Conservation (phyloP, 2,329 filamentous ascomycete species). For the Ciborinia camelliae region DNA sequence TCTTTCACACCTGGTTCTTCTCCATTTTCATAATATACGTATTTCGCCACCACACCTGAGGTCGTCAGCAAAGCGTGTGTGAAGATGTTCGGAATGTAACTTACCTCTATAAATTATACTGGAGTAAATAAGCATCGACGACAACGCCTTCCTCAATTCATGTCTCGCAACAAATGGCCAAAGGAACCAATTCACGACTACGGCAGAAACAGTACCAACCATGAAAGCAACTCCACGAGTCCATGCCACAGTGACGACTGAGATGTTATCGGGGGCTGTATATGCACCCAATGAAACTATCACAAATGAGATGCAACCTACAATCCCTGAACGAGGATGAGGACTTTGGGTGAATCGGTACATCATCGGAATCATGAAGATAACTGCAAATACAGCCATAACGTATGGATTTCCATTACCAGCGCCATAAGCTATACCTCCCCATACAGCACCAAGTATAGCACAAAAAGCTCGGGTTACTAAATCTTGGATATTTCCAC, state of each 20-base stretch:
- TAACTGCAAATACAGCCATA: slow-evolving; percentile 51
- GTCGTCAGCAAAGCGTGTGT: background rate
- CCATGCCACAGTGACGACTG: slow-evolving; percentile 44
- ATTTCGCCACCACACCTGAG: slow-evolving; percentile 48
- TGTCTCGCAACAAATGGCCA: slow-evolving; percentile 61
- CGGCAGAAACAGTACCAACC: slow-evolving; percentile 51
- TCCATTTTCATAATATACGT: slow-evolving; percentile 56
- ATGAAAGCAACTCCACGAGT: slow-evolving; percentile 51
- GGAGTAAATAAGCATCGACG: slow-evolving; percentile 55
- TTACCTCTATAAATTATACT: slow-evolving; percentile 52
- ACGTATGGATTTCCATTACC: slow-evolving; percentile 53
- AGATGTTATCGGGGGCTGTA: slow-evolving; percentile 35
- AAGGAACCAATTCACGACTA: slow-evolving; percentile 56
- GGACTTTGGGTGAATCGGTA: slow-evolving; percentile 53
- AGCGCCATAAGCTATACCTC: slow-evolving; percentile 49
- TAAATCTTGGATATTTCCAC: slow-evolving; percentile 57
- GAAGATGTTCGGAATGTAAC: background rate
- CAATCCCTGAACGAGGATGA: slow-evolving; percentile 56
- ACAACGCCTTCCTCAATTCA: slow-evolving; percentile 53
- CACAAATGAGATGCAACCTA: slow-evolving; percentile 56
- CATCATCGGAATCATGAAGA: slow-evolving; percentile 59
- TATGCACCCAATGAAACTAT: slow-evolving; percentile 48
- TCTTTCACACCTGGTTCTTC: slow-evolving; percentile 50
- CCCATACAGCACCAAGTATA: slow-evolving; percentile 53
- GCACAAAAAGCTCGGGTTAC: slow-evolving; percentile 49